Evolutionary conservation across 75 land plant genomes (phyloP).

Genomic region (Isoetes taiwanensis): DNA sequence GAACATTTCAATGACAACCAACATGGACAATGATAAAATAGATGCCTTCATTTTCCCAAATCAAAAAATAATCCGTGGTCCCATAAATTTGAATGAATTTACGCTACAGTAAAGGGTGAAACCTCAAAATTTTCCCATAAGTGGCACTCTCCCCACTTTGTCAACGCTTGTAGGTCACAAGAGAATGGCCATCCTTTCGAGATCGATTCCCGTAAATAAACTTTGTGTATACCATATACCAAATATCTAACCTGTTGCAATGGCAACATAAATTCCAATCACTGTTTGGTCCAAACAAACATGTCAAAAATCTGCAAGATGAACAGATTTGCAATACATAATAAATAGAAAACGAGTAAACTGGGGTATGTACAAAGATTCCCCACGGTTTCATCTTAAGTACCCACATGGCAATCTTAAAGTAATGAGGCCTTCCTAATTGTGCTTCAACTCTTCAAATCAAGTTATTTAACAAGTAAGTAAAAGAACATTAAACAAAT

Average conservation of each 20-base stretch:
- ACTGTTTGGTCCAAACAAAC: constrained; percentile 63
- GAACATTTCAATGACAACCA: constrained; percentile 3
- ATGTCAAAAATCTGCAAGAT: not conserved
- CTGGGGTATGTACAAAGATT: too few relatives aligned
- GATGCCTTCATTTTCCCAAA: constrained; percentile 7
- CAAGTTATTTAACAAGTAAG: not conserved
- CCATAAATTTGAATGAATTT: constrained; percentile 33
- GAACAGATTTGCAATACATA: too few relatives aligned
- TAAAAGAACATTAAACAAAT: too few relatives aligned
- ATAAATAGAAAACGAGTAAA: too few relatives aligned
- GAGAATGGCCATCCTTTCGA: constrained; percentile 68
- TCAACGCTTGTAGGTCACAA: constrained; percentile 54
- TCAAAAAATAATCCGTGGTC: constrained; percentile 59
- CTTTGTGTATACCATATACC: constrained; percentile 67
- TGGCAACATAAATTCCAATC: constrained; percentile 76
- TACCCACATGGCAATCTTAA: too few relatives aligned
- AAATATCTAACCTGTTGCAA: constrained; percentile 87
- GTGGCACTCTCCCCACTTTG: constrained; percentile 72
- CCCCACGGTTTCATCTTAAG: too few relatives aligned
- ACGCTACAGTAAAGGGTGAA: constrained; percentile 60
- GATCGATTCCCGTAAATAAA: constrained; percentile 60
- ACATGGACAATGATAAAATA: not conserved
- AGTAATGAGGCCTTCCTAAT: not conserved
- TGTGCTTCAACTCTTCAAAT: too few relatives aligned
- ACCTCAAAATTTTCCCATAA: constrained; percentile 56